phyloP scores from a whole-genome alignment of 2,329 filamentous ascomycete genomes.

The Aspergillus tamarii region DNA sequence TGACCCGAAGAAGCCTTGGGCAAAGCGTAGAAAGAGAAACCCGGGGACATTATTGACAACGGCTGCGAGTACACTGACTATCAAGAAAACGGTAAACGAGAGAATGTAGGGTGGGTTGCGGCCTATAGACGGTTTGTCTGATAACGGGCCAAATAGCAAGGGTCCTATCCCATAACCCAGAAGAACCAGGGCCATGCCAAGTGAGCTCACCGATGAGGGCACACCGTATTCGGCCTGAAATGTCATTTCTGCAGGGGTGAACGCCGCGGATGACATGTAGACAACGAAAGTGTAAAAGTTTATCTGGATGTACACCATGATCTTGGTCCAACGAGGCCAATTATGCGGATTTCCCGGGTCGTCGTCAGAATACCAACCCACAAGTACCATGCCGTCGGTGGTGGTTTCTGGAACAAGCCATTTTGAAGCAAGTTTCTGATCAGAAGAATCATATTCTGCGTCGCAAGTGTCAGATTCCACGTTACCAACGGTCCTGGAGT shows the following conservation, averaged over 20 bases:
- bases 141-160: conserved; percentile 6
- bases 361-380: not conserved
- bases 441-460: not conserved
- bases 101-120: not conserved
- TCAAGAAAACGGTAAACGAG: not conserved
- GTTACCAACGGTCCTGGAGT: not conserved
- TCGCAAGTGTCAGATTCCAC: not conserved
- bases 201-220: conserved; percentile 4
- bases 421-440: not conserved
- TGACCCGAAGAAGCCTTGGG: conserved; percentile 14
- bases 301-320: not conserved
- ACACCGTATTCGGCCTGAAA: not conserved
- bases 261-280: conserved; percentile 13
- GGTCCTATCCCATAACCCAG: conserved; percentile 10
- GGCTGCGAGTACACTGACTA: not conserved
- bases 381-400: not conserved
- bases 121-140: not conserved
- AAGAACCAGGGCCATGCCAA: conserved; percentile 7
- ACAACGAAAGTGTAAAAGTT: conserved; percentile 11
- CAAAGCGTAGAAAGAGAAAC: conserved; percentile 12
- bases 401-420: not conserved
- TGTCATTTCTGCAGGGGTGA: conserved; percentile 1
- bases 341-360: not conserved
- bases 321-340: not conserved
- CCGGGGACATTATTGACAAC: not conserved